Percentiles rank a stretch among this genome's conserved stretches.
Evolutionary conservation across 2,329 filamentous ascomycete genomes (phyloP).

Genomic region (Emydomyces testavorans): DNA sequence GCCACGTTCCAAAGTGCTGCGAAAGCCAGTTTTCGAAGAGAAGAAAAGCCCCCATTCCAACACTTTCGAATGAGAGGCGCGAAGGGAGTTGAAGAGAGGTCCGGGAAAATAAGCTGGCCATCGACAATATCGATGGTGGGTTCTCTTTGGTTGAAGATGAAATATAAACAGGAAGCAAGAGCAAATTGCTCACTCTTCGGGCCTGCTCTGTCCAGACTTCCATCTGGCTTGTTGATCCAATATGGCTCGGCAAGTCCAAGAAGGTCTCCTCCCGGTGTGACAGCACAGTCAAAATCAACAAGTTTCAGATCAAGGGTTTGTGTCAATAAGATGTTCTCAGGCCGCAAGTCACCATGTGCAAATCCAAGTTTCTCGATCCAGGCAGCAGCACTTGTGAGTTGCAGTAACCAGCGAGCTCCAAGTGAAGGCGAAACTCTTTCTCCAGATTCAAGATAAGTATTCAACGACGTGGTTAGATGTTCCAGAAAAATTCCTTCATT

Average conservation of each 20-base stretch:
- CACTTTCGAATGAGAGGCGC: slow-evolving; percentile 1
- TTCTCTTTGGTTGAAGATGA: neutral
- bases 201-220: neutral
- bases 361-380: slow-evolving; percentile 7
- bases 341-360: slow-evolving; percentile 3
- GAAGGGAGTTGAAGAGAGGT: slow-evolving; percentile 1
- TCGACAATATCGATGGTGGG: neutral
- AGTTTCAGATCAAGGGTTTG: slow-evolving; percentile 2
- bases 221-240: neutral
- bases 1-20: slow-evolving; percentile 1
- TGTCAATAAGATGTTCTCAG: neutral
- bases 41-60: neutral
- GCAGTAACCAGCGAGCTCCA: slow-evolving; percentile 1
- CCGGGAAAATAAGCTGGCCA: neutral
- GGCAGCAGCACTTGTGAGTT: slow-evolving; percentile 2
- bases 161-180: slow-evolving; percentile 9
- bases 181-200: slow-evolving; percentile 6
- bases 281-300: slow-evolving; percentile 5
- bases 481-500: slow-evolving; percentile 7
- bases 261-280: neutral
- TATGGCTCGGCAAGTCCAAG: neutral
- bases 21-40: neutral
- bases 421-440: neutral
- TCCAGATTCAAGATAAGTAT: neutral
- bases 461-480: neutral